Evolutionary conservation across 1,284 basidiomycete species (phyloP).

Genomic region (Rhodotorula sp.): DNA sequence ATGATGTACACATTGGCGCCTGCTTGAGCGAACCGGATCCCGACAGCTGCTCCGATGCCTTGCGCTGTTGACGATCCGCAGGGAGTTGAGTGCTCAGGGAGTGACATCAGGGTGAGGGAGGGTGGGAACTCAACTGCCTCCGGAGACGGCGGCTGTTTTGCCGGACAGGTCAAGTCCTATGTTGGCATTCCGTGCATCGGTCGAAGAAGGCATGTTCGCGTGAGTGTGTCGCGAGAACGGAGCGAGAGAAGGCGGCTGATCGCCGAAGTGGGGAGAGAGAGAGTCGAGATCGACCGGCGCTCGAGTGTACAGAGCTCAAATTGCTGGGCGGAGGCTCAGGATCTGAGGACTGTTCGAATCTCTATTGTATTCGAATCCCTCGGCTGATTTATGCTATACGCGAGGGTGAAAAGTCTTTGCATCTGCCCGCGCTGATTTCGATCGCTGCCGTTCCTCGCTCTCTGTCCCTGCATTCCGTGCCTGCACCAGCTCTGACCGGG

Average conservation of each 20-base stretch:
- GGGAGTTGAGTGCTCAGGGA: neutral
- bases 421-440: no score
- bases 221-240: neutral
- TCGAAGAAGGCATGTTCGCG: constrained; percentile 17
- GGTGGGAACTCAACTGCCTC: constrained; percentile 25
- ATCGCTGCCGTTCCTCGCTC: neutral
- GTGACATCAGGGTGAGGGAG: neutral
- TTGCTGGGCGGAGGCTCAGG: no score
- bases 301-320: neutral
- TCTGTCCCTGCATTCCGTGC: neutral
- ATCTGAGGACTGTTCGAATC: neutral
- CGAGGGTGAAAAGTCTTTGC: no score
- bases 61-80: constrained; percentile 4
- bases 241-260: neutral
- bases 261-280: no score
- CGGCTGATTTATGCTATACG: no score
- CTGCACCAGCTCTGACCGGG: neutral
- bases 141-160: constrained; percentile 43
- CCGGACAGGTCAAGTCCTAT: constrained; percentile 35
- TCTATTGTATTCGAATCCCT: no score
- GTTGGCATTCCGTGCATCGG: constrained; percentile 31
- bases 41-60: constrained; percentile 39
- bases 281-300: neutral
- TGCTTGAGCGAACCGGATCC: constrained; percentile 40
- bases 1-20: constrained; percentile 49